These are phyloP conservation scores for Spongispora temasekensis DNA, from an alignment of 1,284 basidiomycete genomes.

Conservation along the genomic window DNA sequence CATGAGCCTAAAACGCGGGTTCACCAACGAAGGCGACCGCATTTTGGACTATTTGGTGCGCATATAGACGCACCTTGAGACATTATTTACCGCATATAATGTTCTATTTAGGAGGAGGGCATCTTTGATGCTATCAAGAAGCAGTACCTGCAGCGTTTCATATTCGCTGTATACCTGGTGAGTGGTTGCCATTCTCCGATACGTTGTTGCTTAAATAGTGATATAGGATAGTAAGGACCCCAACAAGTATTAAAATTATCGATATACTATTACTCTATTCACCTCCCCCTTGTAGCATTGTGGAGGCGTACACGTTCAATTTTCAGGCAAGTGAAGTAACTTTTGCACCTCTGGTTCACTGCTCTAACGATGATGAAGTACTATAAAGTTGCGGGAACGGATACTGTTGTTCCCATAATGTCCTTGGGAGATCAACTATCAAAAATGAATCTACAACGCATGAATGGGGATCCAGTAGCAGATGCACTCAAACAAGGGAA, in stretches of 20 bases:
- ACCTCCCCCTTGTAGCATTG: slow-evolving; percentile 51
- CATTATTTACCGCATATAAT: slow-evolving; percentile 8
- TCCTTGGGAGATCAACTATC: slow-evolving; percentile 59
- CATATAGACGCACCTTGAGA: slow-evolving; percentile 24
- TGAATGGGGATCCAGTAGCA: slow-evolving; percentile 50
- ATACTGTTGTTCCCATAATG: slow-evolving; percentile 62
- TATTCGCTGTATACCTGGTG: slow-evolving; percentile 81
- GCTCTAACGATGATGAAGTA: slow-evolving; percentile 47
- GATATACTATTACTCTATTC: slow-evolving; percentile 22
- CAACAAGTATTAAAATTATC: slow-evolving; percentile 56
- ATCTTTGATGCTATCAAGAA: slow-evolving; percentile 79
- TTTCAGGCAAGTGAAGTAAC: slow-evolving; percentile 52
- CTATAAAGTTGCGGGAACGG: slow-evolving; percentile 56
- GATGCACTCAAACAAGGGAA: slow-evolving; percentile 57
- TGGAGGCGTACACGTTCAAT: slow-evolving; percentile 83
- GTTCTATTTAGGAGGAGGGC: slow-evolving; percentile 61
- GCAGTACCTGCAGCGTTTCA: slow-evolving; percentile 75
- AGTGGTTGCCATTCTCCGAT: slow-evolving; percentile 21
- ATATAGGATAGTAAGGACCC: slow-evolving; percentile 73
- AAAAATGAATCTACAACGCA: slow-evolving; percentile 48
- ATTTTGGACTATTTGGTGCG: slow-evolving; percentile 75
- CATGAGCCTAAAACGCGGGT: slow-evolving; percentile 72
- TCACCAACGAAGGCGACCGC: slow-evolving; percentile 76
- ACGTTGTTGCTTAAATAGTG: slow-evolving; percentile 1
- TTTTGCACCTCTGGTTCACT: neutral